Evolutionary conservation across 2,329 filamentous ascomycete species (phyloP).

Genomic region (Scorias spongiosa): DNA sequence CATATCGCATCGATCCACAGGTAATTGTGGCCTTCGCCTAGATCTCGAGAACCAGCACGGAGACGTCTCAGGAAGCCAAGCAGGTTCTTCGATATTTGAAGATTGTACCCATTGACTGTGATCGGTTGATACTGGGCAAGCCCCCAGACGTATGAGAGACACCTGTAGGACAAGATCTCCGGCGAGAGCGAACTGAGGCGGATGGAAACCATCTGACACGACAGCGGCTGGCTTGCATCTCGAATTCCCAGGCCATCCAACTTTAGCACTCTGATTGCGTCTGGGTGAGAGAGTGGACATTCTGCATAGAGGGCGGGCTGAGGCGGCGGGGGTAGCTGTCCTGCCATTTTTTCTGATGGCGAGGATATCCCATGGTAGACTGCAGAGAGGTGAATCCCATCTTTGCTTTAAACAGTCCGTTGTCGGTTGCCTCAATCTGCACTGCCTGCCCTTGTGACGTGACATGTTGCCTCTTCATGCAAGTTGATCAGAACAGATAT

Average conservation of each 20-base stretch:
- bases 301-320: background rate
- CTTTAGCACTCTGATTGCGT: background rate
- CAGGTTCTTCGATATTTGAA: background rate
- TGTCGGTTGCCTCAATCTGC: too few species aligned
- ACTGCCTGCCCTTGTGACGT: too few species aligned
- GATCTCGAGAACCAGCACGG: background rate
- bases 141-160: background rate
- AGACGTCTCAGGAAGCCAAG: background rate
- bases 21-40: background rate
- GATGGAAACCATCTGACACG: background rate
- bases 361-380: too few species aligned
- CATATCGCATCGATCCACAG: slow-evolving; percentile 3
- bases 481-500: too few species aligned
- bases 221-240: background rate
- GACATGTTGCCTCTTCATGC: too few species aligned
- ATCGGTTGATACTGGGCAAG: background rate
- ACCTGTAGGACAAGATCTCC: background rate
- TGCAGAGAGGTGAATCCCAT: too few species aligned
- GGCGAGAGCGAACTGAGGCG: background rate
- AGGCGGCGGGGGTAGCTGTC: background rate
- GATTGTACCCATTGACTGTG: background rate
- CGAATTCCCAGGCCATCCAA: background rate
- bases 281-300: background rate
- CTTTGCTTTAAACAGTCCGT: too few species aligned
- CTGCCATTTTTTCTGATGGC: too few species aligned